A percentile compares a stretch with the other conserved stretches of the same genome.
Conservation (phyloP, 805 yeast species). For the Saturnispora ahearnii region DNA sequence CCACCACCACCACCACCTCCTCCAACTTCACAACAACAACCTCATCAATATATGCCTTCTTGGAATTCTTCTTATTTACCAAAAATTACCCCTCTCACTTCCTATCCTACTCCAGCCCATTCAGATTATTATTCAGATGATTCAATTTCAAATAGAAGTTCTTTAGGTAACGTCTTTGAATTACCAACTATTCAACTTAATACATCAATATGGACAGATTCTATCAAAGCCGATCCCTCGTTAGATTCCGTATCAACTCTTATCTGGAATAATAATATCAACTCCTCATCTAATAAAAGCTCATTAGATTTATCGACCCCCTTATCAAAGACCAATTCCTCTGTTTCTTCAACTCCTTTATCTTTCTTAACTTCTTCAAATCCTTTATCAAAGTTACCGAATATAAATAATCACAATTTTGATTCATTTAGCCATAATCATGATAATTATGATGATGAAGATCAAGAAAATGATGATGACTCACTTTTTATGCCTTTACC, state of each 20-base stretch:
- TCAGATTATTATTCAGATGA: conserved; percentile 1
- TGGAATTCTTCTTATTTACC: too few species aligned
- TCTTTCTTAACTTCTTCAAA: not conserved
- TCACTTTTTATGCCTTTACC: not conserved
- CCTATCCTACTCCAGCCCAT: too few species aligned
- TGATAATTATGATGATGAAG: not conserved
- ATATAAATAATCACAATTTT: not conserved
- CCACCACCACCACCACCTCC: too few species aligned
- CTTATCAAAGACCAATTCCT: not conserved
- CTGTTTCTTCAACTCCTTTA: not conserved
- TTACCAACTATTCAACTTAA: not conserved
- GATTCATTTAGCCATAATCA: not conserved
- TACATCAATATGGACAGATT: not conserved
- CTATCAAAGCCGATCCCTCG: not conserved
- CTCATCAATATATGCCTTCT: too few species aligned
- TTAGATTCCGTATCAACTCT: not conserved
- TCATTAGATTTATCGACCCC: not conserved
- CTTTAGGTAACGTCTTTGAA: conserved; percentile 11
- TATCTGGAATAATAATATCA: conserved; percentile 2
- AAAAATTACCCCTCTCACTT: too few species aligned
- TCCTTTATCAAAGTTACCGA: too few species aligned
- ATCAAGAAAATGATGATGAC: not conserved
- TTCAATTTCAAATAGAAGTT: conserved; percentile 10
- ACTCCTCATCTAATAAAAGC: not conserved
- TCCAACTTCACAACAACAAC: too few species aligned